Evolutionary conservation across 2,329 filamentous ascomycete genomes (phyloP), one percentile per base, ranked within the genome.

Genomic region (Penicillium sp.): DNA sequence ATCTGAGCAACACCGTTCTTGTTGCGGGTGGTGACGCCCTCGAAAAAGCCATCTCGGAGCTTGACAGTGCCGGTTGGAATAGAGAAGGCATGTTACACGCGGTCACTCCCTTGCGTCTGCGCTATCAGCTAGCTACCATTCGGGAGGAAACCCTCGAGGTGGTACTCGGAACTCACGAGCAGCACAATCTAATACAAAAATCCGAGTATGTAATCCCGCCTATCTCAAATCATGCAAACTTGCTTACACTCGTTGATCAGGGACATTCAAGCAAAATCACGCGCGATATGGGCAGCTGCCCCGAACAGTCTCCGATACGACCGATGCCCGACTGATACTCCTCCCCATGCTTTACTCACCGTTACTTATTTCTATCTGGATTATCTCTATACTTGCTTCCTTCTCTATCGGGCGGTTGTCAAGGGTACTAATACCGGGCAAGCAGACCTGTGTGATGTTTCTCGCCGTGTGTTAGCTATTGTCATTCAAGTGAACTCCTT

Each of bases 331-430:
- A 53, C 55, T 11, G 46, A 54, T 13, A 55, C 61, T 42, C 48
- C 49, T 4, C 54, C 53, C 27, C 45, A 62, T 9, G 56, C 55
- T 11, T 63, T 54, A 21, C 58, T 71, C 27, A 57, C 55, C 2
- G 50, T 60, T 21, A 61, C 65, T 31, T 63, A 70, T 16, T 54
- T 67, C 27, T 72, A 72, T 55, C 59, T 73, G 14, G 69, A 72
- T 34, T 72, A 69, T 47, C 58, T 72, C 2, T 70, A 73, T 41
- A 72, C 70, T 4, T 63, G 65, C 24, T 74, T 74, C 50, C 50
- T 74, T 6, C 60, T 74, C 1, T 67, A 72, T 47, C 54, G 71
- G 18, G 63, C 69, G 21, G 56, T 72, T 13, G 64, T 69, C 16
- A 73, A 72, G 48, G 63, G 67, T 32, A 68, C 67, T 0, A 61